phyloP scores from a whole-genome alignment of 192 early-diverging fungal genomes.

The Umbelopsis vinacea region DNA sequence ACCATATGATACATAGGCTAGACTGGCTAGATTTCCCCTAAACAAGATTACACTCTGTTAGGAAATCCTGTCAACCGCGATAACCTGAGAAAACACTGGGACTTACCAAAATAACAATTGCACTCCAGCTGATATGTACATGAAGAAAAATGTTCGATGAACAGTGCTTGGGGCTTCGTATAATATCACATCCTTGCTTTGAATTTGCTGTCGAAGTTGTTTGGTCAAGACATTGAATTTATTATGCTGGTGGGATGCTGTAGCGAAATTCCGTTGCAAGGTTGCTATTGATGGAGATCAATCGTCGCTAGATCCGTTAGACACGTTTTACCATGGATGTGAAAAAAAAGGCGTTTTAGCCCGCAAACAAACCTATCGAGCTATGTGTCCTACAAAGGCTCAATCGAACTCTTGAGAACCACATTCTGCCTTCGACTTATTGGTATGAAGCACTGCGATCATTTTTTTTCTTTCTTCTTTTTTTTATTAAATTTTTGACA shows the following conservation, averaged over 20 bases:
- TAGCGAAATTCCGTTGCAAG: background rate
- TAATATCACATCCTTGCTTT: conserved; percentile 32
- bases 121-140: conserved; percentile 43
- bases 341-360: no score
- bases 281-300: background rate
- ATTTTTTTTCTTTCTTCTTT: no score
- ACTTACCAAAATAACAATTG: conserved; percentile 46
- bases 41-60: background rate
- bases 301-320: background rate
- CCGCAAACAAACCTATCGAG: no score
- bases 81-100: no score
- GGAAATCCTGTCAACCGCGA: background rate
- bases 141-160: conserved; percentile 33
- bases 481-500: background rate
- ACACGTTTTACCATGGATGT: no score
- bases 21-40: conserved; percentile 44
- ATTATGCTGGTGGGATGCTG: background rate
- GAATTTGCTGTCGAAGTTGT: conserved; percentile 30
- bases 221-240: conserved; percentile 19
- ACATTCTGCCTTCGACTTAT: no score
- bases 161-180: conserved; percentile 34
- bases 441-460: no score
- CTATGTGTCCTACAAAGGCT: no score
- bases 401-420: no score
- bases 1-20: conserved; percentile 39